Conservation (phyloP, 2,329 filamentous ascomycete genomes). For the Claviceps lovelessii region DNA sequence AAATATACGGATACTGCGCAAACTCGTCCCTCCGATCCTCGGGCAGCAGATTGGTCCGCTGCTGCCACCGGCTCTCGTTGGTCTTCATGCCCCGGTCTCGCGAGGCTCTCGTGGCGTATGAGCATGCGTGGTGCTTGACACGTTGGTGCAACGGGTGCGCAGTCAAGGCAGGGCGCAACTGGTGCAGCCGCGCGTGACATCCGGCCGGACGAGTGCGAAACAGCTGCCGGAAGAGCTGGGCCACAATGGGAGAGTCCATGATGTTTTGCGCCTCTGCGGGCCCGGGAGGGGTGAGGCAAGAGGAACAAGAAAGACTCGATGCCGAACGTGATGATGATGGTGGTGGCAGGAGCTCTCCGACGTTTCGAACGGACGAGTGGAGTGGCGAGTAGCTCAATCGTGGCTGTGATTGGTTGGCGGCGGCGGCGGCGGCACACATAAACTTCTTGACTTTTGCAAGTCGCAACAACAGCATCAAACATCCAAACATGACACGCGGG, state of each 20-base stretch:
- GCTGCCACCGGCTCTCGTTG: conserved; percentile 70
- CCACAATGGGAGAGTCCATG: conserved; percentile 74
- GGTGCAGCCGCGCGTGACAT: conserved; percentile 15
- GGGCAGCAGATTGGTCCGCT: conserved; percentile 60
- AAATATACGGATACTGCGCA: conserved; percentile 68
- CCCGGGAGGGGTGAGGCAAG: neutral
- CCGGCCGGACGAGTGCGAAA: conserved; percentile 47
- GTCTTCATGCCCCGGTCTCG: conserved; percentile 27
- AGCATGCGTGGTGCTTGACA: conserved; percentile 7
- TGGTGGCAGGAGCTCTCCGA: too few species aligned
- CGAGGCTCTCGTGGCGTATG: conserved; percentile 17
- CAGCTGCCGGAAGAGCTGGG: conserved; percentile 70
- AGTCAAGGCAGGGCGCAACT: neutral
- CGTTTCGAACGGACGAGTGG: neutral
- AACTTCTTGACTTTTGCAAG: too few species aligned
- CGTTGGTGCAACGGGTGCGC: conserved; percentile 2
- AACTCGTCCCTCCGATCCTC: conserved; percentile 70
- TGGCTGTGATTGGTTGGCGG: neutral
- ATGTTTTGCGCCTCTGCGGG: conserved; percentile 1
- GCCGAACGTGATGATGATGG: too few species aligned
- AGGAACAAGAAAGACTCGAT: neutral
- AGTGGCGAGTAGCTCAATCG: neutral
- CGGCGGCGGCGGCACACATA: neutral
- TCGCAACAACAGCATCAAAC: too few species aligned
- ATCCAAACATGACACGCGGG: too few species aligned